Percentiles rank a stretch among this genome's conserved stretches.
Evolutionary conservation across 2,329 filamentous ascomycete genomes (phyloP).

Genomic region (Penicillium brevicompactum): DNA sequence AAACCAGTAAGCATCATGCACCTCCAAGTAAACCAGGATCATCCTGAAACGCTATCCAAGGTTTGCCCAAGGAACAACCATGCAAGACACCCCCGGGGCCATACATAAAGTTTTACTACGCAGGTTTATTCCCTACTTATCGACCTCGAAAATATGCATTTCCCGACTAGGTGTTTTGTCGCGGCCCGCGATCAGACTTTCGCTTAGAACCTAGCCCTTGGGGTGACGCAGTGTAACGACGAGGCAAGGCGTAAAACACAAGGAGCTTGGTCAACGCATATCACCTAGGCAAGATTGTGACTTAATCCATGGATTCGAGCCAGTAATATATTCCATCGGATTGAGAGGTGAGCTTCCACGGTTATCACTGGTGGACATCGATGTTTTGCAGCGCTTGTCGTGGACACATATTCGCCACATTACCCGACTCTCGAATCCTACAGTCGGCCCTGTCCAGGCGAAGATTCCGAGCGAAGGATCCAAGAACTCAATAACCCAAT

Average conservation of each 20-base stretch:
- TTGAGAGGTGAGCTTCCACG: no score
- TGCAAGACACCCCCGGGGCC: neutral
- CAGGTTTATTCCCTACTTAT: neutral
- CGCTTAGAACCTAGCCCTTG: neutral
- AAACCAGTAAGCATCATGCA: neutral
- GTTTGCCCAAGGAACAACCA: neutral
- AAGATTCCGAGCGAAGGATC: no score
- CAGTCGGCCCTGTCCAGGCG: no score
- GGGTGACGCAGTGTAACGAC: slow-evolving; percentile 2
- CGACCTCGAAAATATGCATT: neutral
- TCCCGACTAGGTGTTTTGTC: slow-evolving; percentile 2
- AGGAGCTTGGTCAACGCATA: neutral
- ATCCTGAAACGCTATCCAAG: slow-evolving; percentile 1
- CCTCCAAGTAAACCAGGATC: neutral
- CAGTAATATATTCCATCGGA: no score
- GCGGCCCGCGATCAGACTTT: neutral
- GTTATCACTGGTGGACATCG: no score
- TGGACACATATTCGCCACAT: no score
- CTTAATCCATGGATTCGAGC: neutral
- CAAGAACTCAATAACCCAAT: no score
- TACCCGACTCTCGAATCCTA: no score
- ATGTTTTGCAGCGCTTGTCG: no score
- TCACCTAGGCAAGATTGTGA: neutral
- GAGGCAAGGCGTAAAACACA: neutral
- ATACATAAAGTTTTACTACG: neutral